These are phyloP conservation scores for Umbelopsis sp. DNA, from an alignment of 192 early-diverging fungal genomes.

Conservation along the genomic window DNA sequence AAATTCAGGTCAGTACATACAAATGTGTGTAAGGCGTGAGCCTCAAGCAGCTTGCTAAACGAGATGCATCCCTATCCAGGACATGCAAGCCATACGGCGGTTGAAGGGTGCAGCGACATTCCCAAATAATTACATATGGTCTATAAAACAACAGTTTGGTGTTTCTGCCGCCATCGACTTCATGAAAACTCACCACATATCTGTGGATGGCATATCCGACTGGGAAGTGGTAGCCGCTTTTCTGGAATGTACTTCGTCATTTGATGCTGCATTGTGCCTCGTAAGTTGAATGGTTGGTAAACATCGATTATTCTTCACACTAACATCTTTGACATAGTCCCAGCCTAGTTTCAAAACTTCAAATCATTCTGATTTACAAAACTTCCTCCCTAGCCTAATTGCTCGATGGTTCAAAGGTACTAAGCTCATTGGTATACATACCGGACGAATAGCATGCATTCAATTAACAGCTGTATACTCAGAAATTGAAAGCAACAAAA, in stretches of 20 bases:
- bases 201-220: background rate
- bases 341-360: too few relatives aligned
- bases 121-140: background rate
- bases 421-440: background rate
- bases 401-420: conserved; percentile 5
- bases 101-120: background rate
- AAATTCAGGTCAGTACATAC: background rate
- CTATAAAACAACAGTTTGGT: background rate
- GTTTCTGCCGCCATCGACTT: background rate
- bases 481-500: background rate
- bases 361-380: too few relatives aligned
- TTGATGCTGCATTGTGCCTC: background rate
- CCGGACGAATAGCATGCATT: background rate
- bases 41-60: background rate
- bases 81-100: background rate
- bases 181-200: background rate
- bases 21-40: background rate
- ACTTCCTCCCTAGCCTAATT: background rate
- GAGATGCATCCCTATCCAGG: background rate
- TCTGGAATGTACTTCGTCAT: background rate
- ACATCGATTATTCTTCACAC: too few relatives aligned
- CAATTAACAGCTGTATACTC: too few relatives aligned
- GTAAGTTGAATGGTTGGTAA: background rate
- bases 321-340: too few relatives aligned
- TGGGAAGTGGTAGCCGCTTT: background rate